These are phyloP conservation scores for Cenococcum geophilum DNA, from an alignment of 495 filamentous ascomycete genomes.

Conservation along the genomic window DNA sequence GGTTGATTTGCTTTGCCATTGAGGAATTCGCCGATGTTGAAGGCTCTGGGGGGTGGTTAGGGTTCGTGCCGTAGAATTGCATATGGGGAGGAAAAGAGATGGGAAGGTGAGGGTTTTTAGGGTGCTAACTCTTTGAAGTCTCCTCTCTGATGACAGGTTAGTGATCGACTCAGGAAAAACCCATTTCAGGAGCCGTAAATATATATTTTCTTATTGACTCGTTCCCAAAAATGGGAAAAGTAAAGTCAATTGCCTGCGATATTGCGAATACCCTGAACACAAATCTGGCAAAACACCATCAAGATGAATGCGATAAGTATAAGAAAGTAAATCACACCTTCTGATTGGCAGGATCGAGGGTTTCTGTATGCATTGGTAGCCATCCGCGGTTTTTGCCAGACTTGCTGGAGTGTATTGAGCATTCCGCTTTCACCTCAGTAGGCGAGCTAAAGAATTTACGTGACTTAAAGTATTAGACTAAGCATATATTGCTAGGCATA, in stretches of 20 bases:
- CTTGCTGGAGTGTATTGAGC: constrained; percentile 59
- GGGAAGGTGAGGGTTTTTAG: not conserved
- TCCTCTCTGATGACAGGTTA: constrained; percentile 52
- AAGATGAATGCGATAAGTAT: not conserved
- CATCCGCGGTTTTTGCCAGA: constrained; percentile 70
- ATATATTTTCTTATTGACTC: too few species aligned
- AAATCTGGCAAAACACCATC: too few species aligned
- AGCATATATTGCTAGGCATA: constrained; percentile 8
- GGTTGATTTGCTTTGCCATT: constrained; percentile 72
- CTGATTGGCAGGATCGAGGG: constrained; percentile 76
- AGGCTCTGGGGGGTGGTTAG: constrained; percentile 52
- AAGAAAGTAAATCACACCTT: constrained; percentile 44
- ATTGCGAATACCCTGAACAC: too few species aligned
- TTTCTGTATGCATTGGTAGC: constrained; percentile 83
- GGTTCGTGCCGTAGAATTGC: not conserved
- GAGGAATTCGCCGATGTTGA: constrained; percentile 82
- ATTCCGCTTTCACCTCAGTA: constrained; percentile 62
- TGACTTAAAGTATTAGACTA: constrained; percentile 48
- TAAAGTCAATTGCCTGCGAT: too few species aligned
- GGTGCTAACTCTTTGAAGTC: constrained; percentile 82
- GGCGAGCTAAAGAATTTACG: constrained; percentile 71
- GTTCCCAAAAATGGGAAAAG: too few species aligned
- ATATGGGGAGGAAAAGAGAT: too few species aligned
- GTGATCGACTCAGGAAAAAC: not conserved
- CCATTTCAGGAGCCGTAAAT: too few species aligned